Evolutionary conservation across 2,329 filamentous ascomycete species (phyloP).

Genomic region (Phaeosphaeria sp.): DNA sequence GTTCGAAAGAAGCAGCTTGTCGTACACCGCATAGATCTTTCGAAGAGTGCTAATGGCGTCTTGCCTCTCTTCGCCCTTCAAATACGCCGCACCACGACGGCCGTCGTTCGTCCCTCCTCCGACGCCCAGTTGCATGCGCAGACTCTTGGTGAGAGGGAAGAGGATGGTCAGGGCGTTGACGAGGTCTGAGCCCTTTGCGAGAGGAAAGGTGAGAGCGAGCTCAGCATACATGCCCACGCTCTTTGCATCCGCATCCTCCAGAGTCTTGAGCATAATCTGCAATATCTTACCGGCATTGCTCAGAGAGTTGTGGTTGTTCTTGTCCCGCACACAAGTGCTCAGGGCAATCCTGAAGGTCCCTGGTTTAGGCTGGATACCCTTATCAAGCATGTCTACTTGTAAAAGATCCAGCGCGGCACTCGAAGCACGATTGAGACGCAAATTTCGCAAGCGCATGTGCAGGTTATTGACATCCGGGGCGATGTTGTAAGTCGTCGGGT

Average conservation of each 20-base stretch:
- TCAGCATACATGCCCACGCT: conserved; percentile 39
- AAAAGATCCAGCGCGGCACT: conserved; percentile 67
- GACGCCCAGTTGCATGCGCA: conserved; percentile 40
- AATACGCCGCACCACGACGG: conserved; percentile 15
- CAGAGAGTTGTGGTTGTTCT: conserved; percentile 74
- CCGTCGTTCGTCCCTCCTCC: conserved; percentile 18
- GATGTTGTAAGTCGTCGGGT: conserved; percentile 61
- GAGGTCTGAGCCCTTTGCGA: conserved; percentile 38
- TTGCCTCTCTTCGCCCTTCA: conserved; percentile 26
- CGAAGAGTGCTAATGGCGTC: conserved; percentile 36
- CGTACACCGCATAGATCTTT: conserved; percentile 38
- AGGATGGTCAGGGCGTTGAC: conserved; percentile 37
- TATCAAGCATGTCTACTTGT: conserved; percentile 33
- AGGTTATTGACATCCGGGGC: conserved; percentile 76
- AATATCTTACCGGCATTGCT: conserved; percentile 70
- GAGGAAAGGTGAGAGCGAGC: conserved; percentile 34
- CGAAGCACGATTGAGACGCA: conserved; percentile 72
- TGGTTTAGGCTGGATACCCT: conserved; percentile 35
- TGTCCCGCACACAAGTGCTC: conserved; percentile 76
- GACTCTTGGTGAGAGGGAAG: conserved; percentile 29
- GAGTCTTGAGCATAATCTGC: conserved; percentile 46
- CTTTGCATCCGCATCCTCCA: conserved; percentile 41
- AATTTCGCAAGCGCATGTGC: conserved; percentile 70
- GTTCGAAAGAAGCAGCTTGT: conserved; percentile 39
- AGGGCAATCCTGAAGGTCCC: conserved; percentile 76